These are phyloP conservation scores for Cutaneotrichosporon cavernicola DNA, from an alignment of 1,284 basidiomycete genomes.

Conservation along the genomic window DNA sequence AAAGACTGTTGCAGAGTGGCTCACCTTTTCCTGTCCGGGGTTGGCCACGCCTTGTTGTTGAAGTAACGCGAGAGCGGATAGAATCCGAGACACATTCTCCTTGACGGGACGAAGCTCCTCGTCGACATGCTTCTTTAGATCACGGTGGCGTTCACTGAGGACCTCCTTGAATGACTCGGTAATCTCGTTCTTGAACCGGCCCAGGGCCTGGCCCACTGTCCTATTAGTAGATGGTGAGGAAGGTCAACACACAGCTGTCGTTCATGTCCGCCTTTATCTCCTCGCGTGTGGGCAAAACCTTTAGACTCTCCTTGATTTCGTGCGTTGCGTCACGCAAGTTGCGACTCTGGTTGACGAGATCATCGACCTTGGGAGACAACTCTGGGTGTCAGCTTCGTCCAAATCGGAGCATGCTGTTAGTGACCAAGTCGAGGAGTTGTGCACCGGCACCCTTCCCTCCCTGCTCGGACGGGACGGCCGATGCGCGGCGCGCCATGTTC, in stretches of 20 bases:
- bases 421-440: not conserved
- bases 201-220: not conserved
- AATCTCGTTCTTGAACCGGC: constrained; percentile 5
- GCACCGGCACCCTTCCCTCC: constrained; percentile 1
- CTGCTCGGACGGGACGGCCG: not conserved
- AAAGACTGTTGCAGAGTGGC: not conserved
- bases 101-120: not conserved
- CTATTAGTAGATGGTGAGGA: not conserved
- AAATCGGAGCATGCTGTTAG: not conserved
- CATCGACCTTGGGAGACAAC: constrained; percentile 6
- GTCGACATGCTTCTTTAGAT: not conserved
- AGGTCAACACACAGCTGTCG: constrained; percentile 28
- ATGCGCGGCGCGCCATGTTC: not conserved
- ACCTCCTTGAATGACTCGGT: constrained; percentile 15
- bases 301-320: constrained; percentile 31
- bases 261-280: constrained; percentile 37
- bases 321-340: constrained; percentile 35
- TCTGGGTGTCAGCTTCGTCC: constrained; percentile 10
- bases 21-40: constrained; percentile 3
- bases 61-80: not conserved
- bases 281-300: constrained; percentile 32
- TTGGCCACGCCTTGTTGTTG: not conserved
- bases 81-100: constrained; percentile 5
- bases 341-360: not conserved
- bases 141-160: constrained; percentile 3